These are phyloP conservation scores for Ganoderma boninense DNA, from an alignment of 1,284 basidiomycete genomes.

Conservation along the genomic window DNA sequence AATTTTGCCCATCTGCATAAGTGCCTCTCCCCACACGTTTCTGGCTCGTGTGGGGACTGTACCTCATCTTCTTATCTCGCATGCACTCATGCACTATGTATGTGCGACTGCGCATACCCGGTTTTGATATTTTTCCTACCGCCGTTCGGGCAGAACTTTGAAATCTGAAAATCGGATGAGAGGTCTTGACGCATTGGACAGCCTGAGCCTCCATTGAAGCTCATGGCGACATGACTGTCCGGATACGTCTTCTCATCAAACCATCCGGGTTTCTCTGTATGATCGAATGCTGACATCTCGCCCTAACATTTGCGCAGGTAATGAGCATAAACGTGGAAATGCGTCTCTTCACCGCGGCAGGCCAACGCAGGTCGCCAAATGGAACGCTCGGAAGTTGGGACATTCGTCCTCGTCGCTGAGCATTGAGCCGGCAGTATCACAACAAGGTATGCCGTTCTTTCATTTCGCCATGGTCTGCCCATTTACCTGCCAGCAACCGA, in stretches of 20 bases:
- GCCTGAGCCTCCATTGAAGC: background rate
- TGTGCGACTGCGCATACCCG: background rate
- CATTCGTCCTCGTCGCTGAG: slow-evolving; percentile 87
- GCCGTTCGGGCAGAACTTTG: background rate
- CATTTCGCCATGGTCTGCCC: background rate
- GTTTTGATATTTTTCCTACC: background rate
- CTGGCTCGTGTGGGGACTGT: background rate
- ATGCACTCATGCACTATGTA: background rate
- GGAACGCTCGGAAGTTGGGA: slow-evolving; percentile 76
- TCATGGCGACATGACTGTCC: background rate
- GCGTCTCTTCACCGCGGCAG: slow-evolving; percentile 83
- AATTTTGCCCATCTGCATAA: background rate
- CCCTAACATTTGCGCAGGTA: slow-evolving; percentile 51
- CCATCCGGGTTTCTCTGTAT: background rate
- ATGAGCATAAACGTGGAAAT: slow-evolving; percentile 80
- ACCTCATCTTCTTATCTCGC: background rate
- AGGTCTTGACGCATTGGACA: background rate
- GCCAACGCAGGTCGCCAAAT: slow-evolving; percentile 83
- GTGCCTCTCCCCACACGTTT: background rate
- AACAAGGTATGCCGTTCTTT: slow-evolving; percentile 69
- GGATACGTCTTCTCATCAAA: background rate
- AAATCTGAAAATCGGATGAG: background rate
- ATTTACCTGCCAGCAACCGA: background rate
- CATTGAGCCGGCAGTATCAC: slow-evolving; percentile 86
- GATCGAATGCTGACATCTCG: slow-evolving; percentile 6